phyloP scores from a whole-genome alignment of 2,329 filamentous ascomycete species.

The Magnaporthiopsis incrustans region DNA sequence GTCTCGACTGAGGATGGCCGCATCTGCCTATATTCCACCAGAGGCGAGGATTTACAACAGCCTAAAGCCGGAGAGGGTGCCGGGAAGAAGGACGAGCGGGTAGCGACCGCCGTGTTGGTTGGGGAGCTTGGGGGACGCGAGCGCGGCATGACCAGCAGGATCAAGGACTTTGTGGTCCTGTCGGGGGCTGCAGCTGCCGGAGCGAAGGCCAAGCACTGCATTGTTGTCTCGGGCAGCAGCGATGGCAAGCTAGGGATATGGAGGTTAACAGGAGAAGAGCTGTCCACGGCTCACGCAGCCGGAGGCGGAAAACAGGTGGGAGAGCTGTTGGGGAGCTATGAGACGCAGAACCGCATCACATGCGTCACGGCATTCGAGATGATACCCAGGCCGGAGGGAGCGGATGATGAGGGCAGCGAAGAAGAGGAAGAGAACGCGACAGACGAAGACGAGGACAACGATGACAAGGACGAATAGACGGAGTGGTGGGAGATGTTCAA shows the following conservation, averaged over 20 bases:
- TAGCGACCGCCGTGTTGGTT: constrained; percentile 56
- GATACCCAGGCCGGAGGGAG: constrained; percentile 57
- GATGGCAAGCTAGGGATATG: constrained; percentile 81
- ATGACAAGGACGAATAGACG: constrained; percentile 29
- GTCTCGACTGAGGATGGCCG: constrained; percentile 87
- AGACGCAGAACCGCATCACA: constrained; percentile 83
- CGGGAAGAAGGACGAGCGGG: constrained; percentile 15
- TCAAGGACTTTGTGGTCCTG: constrained; percentile 82
- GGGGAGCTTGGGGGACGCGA: constrained; percentile 73
- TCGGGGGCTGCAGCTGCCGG: constrained; percentile 28
- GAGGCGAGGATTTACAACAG: constrained; percentile 34
- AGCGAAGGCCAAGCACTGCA: constrained; percentile 34
- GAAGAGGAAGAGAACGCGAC: constrained; percentile 26
- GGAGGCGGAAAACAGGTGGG: constrained; percentile 38
- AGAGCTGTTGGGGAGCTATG: constrained; percentile 64
- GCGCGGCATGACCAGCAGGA: constrained; percentile 57
- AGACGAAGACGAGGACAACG: constrained; percentile 30
- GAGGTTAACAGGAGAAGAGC: constrained; percentile 34
- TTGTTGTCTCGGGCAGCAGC: constrained; percentile 69
- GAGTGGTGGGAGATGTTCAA: constrained; percentile 16
- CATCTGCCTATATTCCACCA: constrained; percentile 74
- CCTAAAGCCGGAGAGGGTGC: constrained; percentile 10
- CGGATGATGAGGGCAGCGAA: constrained; percentile 45
- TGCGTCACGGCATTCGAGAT: constrained; percentile 83
- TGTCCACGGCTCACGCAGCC: neutral